Evolutionary conservation across 495 filamentous ascomycete genomes (phyloP).

Genomic region (Lasiosphaeriaceae sp.): DNA sequence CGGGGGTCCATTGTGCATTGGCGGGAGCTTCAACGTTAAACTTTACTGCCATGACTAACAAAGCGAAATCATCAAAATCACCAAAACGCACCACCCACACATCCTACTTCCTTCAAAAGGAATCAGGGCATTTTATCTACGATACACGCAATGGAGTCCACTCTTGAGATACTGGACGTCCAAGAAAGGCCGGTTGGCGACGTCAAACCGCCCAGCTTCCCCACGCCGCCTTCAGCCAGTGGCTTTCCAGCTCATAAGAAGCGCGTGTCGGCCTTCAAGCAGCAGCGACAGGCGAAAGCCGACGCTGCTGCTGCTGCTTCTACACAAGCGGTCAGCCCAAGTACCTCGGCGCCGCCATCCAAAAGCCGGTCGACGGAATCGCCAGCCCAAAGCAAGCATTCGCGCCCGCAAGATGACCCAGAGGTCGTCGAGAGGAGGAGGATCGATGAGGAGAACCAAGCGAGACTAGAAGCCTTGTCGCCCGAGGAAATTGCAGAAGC

Average conservation of each 20-base stretch:
- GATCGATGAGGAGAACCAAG: slow-evolving; percentile 80
- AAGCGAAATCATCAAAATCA: not conserved
- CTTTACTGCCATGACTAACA: not conserved
- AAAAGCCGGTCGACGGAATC: not conserved
- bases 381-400: not conserved
- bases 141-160: slow-evolving; percentile 33
- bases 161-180: slow-evolving; percentile 68
- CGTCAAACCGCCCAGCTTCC: slow-evolving; percentile 59
- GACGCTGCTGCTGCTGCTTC: not conserved
- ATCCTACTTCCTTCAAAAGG: not conserved
- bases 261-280: slow-evolving; percentile 75
- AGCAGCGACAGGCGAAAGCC: slow-evolving; percentile 45
- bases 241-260: slow-evolving; percentile 88
- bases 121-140: not conserved
- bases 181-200: slow-evolving; percentile 61
- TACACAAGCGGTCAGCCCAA: not conserved
- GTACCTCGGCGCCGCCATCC: not conserved
- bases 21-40: not conserved
- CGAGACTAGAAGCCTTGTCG: slow-evolving; percentile 74
- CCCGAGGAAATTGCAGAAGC: slow-evolving; percentile 73
- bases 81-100: not conserved
- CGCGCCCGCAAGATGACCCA: slow-evolving; percentile 7
- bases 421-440: slow-evolving; percentile 54
- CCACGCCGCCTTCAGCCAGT: slow-evolving; percentile 47
- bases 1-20: not conserved